Percentiles rank a stretch among this genome's conserved stretches.
phyloP scores from a whole-genome alignment of 163 green algal genomes.

The Dunaliella salina region DNA sequence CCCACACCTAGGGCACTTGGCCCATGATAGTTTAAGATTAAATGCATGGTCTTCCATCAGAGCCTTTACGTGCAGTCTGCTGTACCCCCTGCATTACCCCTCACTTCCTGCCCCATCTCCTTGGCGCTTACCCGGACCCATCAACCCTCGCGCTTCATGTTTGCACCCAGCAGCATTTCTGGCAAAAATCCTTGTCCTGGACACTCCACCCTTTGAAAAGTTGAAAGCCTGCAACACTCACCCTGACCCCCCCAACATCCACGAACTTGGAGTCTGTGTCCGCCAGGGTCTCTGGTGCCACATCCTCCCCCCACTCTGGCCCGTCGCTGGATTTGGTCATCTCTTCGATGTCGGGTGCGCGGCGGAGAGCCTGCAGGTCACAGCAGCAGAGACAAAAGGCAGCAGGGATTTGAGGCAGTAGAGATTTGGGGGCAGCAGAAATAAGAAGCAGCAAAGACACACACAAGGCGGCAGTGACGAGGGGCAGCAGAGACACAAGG shows the following conservation, averaged over 20 bases:
- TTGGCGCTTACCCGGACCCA: slow-evolving; percentile 54
- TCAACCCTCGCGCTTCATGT: slow-evolving; percentile 52
- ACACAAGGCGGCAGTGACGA: too few species aligned
- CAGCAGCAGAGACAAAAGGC: not conserved
- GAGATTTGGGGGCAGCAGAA: too few species aligned
- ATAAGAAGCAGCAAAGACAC: too few species aligned
- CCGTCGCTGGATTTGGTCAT: slow-evolving; percentile 30
- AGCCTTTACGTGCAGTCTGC: too few species aligned
- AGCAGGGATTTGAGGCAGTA: too few species aligned
- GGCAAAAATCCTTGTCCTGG: not conserved
- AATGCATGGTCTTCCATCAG: too few species aligned
- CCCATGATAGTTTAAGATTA: too few species aligned
- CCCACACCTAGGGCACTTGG: too few species aligned
- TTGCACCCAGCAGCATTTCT: slow-evolving; percentile 49
- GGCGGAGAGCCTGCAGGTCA: not conserved
- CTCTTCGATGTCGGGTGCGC: slow-evolving; percentile 24
- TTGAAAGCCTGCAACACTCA: slow-evolving; percentile 26
- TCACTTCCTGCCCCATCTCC: too few species aligned
- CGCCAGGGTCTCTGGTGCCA: slow-evolving; percentile 49
- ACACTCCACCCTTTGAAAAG: too few species aligned
- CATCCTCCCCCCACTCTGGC: slow-evolving; percentile 23
- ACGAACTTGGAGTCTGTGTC: slow-evolving; percentile 62
- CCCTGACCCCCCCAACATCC: slow-evolving; percentile 44
- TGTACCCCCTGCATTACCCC: too few species aligned
- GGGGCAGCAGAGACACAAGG: too few species aligned